Conservation (phyloP, 2,329 filamentous ascomycete genomes). For the Epichloe sylvatica region DNA sequence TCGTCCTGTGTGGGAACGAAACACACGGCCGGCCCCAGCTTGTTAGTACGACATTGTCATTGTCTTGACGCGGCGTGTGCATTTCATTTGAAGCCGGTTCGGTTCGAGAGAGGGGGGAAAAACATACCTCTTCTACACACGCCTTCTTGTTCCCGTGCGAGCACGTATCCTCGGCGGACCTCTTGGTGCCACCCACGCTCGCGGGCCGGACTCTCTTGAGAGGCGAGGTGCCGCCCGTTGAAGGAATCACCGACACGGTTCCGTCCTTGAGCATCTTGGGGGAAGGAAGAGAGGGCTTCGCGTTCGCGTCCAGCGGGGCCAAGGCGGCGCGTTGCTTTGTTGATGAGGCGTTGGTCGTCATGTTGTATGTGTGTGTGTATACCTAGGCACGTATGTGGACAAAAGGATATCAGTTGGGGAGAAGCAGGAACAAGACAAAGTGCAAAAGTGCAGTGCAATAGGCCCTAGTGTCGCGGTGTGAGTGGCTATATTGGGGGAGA, state of each 20-base stretch:
- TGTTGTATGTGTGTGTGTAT: background rate
- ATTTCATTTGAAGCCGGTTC: background rate
- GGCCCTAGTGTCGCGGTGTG: background rate
- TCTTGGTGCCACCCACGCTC: constrained; percentile 13
- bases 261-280: constrained; percentile 6
- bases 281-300: constrained; percentile 18
- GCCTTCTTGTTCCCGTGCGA: constrained; percentile 18
- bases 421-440: background rate
- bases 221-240: constrained; percentile 4
- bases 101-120: background rate
- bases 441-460: background rate
- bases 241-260: background rate
- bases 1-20: constrained; percentile 2
- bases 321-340: constrained; percentile 36
- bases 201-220: constrained; percentile 5
- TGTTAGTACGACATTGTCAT: constrained; percentile 5
- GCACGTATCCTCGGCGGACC: constrained; percentile 11
- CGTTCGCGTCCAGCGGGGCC: constrained; percentile 32
- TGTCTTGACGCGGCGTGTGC: background rate
- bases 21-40: background rate
- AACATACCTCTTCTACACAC: constrained; percentile 20
- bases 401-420: background rate
- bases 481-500: background rate
- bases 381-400: background rate
- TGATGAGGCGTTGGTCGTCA: constrained; percentile 16